Percentiles rank a stretch among this genome's conserved stretches.
Conservation (phyloP, 75 land plant species). For the Cupressus sempervirens region DNA sequence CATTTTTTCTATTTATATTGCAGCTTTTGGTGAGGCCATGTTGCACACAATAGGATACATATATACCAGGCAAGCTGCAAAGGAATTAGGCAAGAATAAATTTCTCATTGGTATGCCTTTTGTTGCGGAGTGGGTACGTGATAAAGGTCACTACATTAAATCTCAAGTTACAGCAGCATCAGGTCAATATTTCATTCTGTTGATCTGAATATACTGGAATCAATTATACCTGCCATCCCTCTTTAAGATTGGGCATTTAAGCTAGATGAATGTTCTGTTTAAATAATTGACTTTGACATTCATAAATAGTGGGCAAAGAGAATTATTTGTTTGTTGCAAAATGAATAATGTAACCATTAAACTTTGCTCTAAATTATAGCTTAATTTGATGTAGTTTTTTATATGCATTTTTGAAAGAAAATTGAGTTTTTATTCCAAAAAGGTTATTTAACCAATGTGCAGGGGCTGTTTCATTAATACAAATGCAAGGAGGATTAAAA, state of each 20-base stretch:
- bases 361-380: not conserved
- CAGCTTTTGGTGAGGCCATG: slow-evolving; percentile 94
- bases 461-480: slow-evolving; percentile 87
- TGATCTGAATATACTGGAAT: not conserved
- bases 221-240: not conserved
- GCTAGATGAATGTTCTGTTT: not conserved
- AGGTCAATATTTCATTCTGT: slow-evolving; percentile 28
- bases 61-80: slow-evolving; percentile 80
- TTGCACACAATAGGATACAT: slow-evolving; percentile 91
- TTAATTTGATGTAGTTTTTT: not conserved
- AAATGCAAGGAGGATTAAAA: slow-evolving; percentile 78
- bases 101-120: slow-evolving; percentile 73
- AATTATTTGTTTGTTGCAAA: not conserved
- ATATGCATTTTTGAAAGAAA: not conserved
- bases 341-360: not conserved
- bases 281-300: not conserved
- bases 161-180: slow-evolving; percentile 86
- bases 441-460: not conserved
- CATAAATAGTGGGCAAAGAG: not conserved
- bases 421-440: not conserved
- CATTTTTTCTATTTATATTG: not conserved
- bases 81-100: slow-evolving; percentile 71
- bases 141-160: slow-evolving; percentile 81
- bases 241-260: not conserved
- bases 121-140: slow-evolving; percentile 85